Percentiles rank a stretch among this genome's conserved stretches.
phyloP scores from a whole-genome alignment of 116 monocot genomes.

The Phalaenopsis hybrid region DNA sequence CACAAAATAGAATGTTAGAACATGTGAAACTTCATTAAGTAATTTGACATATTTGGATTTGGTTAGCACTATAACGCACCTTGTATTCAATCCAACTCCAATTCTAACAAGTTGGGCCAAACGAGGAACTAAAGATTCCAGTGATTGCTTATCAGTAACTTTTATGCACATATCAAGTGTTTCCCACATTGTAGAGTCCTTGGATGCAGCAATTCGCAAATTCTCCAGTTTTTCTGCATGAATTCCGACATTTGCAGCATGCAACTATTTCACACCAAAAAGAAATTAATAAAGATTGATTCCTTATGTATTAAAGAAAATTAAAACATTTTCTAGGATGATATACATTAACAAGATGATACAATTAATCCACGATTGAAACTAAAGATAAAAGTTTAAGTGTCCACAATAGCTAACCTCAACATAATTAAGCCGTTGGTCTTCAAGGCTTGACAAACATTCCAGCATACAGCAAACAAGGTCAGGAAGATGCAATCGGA shows the following conservation, averaged over 20 bases:
- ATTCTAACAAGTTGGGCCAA: conserved; percentile 73
- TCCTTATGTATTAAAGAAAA: neutral
- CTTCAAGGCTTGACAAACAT: conserved; percentile 92
- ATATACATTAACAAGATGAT: neutral
- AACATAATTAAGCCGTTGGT: conserved; percentile 95
- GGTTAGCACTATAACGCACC: conserved; percentile 31
- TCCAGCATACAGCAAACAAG: conserved; percentile 97
- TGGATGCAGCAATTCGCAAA: conserved; percentile 81
- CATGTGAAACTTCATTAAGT: neutral
- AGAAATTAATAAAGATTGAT: neutral
- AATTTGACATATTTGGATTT: neutral
- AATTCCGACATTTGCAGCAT: conserved; percentile 91
- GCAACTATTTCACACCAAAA: conserved; percentile 36
- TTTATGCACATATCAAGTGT: conserved; percentile 88
- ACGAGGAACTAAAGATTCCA: conserved; percentile 77
- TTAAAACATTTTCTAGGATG: neutral
- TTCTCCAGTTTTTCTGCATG: conserved; percentile 84
- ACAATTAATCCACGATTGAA: neutral
- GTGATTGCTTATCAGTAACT: conserved; percentile 60
- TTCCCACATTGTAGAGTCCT: conserved; percentile 99
- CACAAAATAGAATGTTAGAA: neutral
- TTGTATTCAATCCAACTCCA: conserved; percentile 97
- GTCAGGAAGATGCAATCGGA: conserved; percentile 75
- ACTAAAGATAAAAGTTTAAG: neutral
- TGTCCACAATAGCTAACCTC: conserved; percentile 49